Evolutionary conservation across 179 eudicot genomes (phyloP).

Genomic region (Spinacia oleracea): DNA sequence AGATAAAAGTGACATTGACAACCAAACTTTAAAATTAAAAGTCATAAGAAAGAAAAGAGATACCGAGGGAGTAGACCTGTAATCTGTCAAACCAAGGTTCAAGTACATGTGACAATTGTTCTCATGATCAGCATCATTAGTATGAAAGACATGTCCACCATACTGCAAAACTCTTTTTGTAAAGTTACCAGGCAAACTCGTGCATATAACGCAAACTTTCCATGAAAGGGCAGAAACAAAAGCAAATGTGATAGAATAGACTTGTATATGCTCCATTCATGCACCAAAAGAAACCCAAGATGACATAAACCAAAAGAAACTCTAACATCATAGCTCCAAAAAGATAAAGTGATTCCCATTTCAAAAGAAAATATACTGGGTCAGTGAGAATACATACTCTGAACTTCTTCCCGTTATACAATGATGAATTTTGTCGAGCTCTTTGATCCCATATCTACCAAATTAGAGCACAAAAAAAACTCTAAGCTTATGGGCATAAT

Average conservation of each 20-base stretch:
- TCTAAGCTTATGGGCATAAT: neutral
- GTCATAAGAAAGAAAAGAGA: constrained; percentile 15
- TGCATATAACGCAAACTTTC: neutral
- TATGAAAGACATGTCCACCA: constrained; percentile 47
- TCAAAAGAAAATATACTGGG: neutral
- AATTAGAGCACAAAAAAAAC: neutral
- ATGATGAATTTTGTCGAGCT: constrained; percentile 51
- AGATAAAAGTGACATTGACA: neutral
- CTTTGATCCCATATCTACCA: constrained; percentile 76
- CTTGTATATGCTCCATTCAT: no score
- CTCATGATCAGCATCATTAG: constrained; percentile 26
- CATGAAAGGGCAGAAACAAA: neutral
- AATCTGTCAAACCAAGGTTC: constrained; percentile 94
- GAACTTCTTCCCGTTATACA: constrained; percentile 80
- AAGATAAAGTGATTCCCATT: neutral
- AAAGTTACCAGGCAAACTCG: neutral
- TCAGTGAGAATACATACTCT: constrained; percentile 51
- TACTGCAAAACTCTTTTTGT: constrained; percentile 47
- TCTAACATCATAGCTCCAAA: neutral
- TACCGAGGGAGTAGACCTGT: no score
- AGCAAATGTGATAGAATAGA: neutral
- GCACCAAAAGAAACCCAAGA: neutral
- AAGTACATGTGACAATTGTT: constrained; percentile 39
- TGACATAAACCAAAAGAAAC: neutral
- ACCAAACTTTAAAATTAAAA: neutral